phyloP scores from a whole-genome alignment of 2,329 filamentous ascomycete species.

The Fusarium veterinarium region DNA sequence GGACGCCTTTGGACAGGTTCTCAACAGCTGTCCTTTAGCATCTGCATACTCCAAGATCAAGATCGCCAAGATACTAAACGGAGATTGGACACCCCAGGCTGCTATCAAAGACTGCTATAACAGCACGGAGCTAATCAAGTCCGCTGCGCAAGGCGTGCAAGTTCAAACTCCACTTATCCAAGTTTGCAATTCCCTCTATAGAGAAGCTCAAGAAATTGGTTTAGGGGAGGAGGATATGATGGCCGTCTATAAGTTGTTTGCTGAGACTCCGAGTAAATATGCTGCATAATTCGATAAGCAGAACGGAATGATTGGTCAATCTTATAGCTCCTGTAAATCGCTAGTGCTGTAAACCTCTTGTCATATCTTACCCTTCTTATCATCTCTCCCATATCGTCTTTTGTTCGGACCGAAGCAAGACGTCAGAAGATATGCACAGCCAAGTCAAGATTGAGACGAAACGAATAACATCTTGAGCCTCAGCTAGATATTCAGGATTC shows the following conservation, averaged over 20 bases:
- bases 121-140: not conserved
- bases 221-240: not conserved
- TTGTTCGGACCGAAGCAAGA: too few species aligned
- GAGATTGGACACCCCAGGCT: not conserved
- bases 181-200: not conserved
- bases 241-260: not conserved
- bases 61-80: not conserved
- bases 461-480: too few species aligned
- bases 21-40: not conserved
- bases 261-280: not conserved
- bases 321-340: too few species aligned
- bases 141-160: not conserved
- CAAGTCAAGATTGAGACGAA: too few species aligned
- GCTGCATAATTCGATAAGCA: rapidly evolving
- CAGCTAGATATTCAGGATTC: too few species aligned
- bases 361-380: too few species aligned
- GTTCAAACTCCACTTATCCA: not conserved
- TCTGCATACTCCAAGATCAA: not conserved
- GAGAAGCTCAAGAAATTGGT: not conserved
- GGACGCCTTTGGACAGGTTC: not conserved
- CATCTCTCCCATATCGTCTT: too few species aligned
- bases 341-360: too few species aligned
- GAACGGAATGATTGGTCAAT: too few species aligned
- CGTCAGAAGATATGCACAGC: too few species aligned
- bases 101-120: not conserved